phyloP scores from a whole-genome alignment of 1,284 basidiomycete species.

The Trichosporon faecale region DNA sequence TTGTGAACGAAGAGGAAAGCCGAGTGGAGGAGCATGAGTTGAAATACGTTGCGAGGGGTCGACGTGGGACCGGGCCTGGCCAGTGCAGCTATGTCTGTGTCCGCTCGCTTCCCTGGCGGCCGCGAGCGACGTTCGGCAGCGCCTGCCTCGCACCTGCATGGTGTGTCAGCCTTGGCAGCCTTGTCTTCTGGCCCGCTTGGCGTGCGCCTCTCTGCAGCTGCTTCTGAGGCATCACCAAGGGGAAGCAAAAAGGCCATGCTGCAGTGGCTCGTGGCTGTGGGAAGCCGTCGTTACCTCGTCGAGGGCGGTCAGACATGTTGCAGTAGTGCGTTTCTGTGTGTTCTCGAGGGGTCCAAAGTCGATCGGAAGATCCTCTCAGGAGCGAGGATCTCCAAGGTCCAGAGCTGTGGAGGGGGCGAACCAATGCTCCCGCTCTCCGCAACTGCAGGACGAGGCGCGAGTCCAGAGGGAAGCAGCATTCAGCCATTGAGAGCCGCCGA shows the following conservation, averaged over 20 bases:
- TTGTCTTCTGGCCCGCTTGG: background rate
- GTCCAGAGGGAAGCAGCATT: background rate
- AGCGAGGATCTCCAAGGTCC: background rate
- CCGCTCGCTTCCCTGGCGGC: background rate
- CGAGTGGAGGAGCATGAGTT: slow-evolving; percentile 2
- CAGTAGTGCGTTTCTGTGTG: background rate
- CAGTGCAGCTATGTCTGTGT: background rate
- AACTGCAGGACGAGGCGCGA: too few relatives aligned
- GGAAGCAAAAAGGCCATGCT: background rate
- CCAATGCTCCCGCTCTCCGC: background rate
- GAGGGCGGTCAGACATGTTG: background rate
- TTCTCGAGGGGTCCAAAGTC: background rate
- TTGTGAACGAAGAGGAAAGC: background rate
- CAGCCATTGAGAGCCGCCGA: background rate
- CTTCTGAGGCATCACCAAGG: background rate
- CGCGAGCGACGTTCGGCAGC: background rate
- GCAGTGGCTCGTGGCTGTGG: background rate
- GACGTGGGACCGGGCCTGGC: background rate
- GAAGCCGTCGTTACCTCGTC: background rate
- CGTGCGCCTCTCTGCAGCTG: background rate
- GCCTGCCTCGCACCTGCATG: background rate
- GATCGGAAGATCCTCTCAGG: background rate
- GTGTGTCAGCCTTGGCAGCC: background rate
- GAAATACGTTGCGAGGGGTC: background rate
- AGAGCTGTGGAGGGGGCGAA: too few relatives aligned